A percentile compares a stretch with the other conserved stretches of the same genome.
Conservation (phyloP, 169 alveolate genomes). For the Cryptosporidium ryanae region DNA sequence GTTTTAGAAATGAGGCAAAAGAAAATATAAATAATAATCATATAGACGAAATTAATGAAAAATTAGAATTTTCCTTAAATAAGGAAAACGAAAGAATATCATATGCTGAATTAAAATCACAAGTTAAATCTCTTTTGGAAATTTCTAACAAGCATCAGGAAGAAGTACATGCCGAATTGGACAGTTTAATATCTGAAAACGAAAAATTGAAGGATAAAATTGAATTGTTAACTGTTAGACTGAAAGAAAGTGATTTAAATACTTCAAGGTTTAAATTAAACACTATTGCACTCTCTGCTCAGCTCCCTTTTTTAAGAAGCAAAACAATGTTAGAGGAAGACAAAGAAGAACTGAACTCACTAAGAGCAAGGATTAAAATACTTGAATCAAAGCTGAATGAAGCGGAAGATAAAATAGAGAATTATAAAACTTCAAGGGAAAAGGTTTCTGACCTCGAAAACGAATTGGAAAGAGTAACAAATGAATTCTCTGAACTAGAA, state of each 20-base stretch:
- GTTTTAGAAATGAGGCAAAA: too few species aligned
- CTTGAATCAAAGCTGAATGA: conserved; percentile 28
- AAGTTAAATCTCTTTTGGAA: conserved; percentile 28
- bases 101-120: conserved; percentile 32
- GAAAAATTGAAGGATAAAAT: conserved; percentile 28
- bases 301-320: conserved; percentile 60
- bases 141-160: conserved; percentile 64
- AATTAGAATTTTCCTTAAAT: too few species aligned
- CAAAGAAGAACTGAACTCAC: conserved; percentile 30
- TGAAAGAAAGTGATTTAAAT: conserved; percentile 18
- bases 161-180: conserved; percentile 62
- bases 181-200: conserved; percentile 11
- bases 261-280: conserved; percentile 34
- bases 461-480: conserved; percentile 56
- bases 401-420: conserved; percentile 25
- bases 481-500: conserved; percentile 56
- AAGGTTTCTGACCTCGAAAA: conserved; percentile 28
- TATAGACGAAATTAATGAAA: too few species aligned
- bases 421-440: not conserved
- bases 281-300: conserved; percentile 67
- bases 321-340: conserved; percentile 16
- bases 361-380: conserved; percentile 10
- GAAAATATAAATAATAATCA: too few species aligned
- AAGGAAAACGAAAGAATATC: not conserved
- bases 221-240: not conserved